Conservation (phyloP, 345 rosid genomes). For the Eucalyptus lansdowneana region DNA sequence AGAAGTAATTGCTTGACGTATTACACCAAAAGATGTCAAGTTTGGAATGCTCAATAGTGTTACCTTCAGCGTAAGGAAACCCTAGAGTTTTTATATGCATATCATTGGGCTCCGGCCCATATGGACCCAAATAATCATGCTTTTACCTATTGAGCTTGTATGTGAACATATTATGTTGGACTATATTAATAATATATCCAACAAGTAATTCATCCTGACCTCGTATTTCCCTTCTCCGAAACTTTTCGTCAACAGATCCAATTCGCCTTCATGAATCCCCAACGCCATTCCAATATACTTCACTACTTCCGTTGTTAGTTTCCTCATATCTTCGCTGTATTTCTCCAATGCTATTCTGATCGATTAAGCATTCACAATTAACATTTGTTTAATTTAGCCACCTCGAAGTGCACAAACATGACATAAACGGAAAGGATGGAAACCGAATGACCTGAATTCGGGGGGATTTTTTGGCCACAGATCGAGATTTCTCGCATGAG, state of each 20-base stretch:
- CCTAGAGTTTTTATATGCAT: too few species aligned
- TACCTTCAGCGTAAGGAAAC: too few species aligned
- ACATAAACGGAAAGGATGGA: neutral
- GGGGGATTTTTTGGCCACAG: conserved; percentile 8
- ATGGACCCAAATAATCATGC: too few species aligned
- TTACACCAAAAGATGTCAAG: too few species aligned
- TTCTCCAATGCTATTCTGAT: neutral
- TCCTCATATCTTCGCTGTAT: neutral
- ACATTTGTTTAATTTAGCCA: neutral
- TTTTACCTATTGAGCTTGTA: too few species aligned
- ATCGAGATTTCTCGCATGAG: neutral
- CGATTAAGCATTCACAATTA: neutral
- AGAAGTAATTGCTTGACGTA: too few species aligned
- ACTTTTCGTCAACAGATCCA: neutral
- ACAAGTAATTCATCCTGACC: neutral
- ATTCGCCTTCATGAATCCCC: neutral
- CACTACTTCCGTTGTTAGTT: neutral
- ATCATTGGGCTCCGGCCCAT: too few species aligned
- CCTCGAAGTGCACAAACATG: neutral
- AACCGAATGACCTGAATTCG: neutral
- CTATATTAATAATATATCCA: too few species aligned
- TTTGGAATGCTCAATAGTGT: too few species aligned
- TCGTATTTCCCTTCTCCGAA: neutral
- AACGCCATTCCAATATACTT: conserved; percentile 1
- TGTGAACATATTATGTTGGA: too few species aligned